A percentile compares a stretch with the other conserved stretches of the same genome.
phyloP scores from a whole-genome alignment of 78 protist genomes.

The Emiliania huxleyi region DNA sequence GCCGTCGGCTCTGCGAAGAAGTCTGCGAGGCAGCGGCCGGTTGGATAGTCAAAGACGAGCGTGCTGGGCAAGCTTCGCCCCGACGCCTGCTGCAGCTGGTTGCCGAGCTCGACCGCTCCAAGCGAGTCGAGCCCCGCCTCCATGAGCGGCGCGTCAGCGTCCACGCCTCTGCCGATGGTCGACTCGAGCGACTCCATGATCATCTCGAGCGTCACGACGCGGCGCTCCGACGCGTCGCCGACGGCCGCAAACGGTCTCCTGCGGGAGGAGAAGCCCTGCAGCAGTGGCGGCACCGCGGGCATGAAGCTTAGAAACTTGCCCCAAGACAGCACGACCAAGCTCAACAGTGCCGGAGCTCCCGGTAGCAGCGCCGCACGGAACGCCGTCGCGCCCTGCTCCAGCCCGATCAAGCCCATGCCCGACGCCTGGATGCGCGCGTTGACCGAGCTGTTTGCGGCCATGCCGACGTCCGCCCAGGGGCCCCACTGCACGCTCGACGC shows the following conservation, averaged over 20 bases:
- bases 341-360: not conserved
- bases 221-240: too few relatives aligned
- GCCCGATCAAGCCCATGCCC: not conserved
- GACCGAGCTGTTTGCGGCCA: not conserved
- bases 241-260: too few relatives aligned
- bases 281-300: too few relatives aligned
- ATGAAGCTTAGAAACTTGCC: not conserved
- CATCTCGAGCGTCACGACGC: too few relatives aligned
- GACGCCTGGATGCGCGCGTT: not conserved
- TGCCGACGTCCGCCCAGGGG: conserved; percentile 41
- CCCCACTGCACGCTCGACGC: conserved; percentile 35
- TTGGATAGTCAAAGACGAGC: not conserved
- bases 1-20: too few relatives aligned
- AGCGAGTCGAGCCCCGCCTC: too few relatives aligned
- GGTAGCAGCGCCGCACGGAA: not conserved
- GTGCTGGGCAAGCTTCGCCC: not conserved
- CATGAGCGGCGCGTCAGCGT: too few relatives aligned
- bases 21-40: not conserved
- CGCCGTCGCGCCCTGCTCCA: not conserved
- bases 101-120: too few relatives aligned
- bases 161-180: too few relatives aligned
- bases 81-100: not conserved
- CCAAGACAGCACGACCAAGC: not conserved
- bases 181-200: too few relatives aligned
- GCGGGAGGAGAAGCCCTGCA: too few relatives aligned